Conservation (phyloP, 148 eudicot species). For the Salicornia ramosissima region DNA sequence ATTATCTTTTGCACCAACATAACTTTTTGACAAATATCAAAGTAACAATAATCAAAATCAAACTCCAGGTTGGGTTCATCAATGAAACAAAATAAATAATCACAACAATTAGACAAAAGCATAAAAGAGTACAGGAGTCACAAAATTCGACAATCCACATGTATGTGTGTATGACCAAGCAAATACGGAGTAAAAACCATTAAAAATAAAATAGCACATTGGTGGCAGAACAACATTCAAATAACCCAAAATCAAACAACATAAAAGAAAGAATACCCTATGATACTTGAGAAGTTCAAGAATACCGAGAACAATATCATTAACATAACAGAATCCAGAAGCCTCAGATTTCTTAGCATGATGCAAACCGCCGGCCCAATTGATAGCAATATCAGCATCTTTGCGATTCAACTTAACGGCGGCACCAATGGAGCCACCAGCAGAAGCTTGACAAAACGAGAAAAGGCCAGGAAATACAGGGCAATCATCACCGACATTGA, state of each 20-base stretch:
- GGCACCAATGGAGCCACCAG: constrained; percentile 84
- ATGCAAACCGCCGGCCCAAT: constrained; percentile 94
- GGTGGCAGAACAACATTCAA: background rate
- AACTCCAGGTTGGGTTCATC: background rate
- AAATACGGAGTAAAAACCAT: no score
- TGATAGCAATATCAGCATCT: constrained; percentile 76
- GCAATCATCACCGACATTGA: constrained; percentile 85
- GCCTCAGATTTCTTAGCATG: constrained; percentile 92
- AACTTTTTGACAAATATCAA: background rate
- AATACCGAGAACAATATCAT: constrained; percentile 85
- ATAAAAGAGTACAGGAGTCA: no score
- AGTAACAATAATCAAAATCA: background rate
- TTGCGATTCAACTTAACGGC: constrained; percentile 61
- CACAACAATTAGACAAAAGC: no score
- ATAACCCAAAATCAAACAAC: background rate
- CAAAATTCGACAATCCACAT: no score
- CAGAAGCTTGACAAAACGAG: constrained; percentile 68
- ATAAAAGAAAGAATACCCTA: constrained; percentile 35
- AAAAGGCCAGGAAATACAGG: constrained; percentile 78
- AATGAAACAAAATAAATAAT: background rate
- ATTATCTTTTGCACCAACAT: background rate
- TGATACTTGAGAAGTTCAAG: constrained; percentile 80
- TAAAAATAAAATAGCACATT: no score
- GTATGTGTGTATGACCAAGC: no score
- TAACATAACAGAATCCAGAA: constrained; percentile 88